A percentile compares a stretch with the other conserved stretches of the same genome.
These are phyloP conservation scores for Cajanus cajan DNA, from an alignment of 306 rosid species.

Conservation along the genomic window DNA sequence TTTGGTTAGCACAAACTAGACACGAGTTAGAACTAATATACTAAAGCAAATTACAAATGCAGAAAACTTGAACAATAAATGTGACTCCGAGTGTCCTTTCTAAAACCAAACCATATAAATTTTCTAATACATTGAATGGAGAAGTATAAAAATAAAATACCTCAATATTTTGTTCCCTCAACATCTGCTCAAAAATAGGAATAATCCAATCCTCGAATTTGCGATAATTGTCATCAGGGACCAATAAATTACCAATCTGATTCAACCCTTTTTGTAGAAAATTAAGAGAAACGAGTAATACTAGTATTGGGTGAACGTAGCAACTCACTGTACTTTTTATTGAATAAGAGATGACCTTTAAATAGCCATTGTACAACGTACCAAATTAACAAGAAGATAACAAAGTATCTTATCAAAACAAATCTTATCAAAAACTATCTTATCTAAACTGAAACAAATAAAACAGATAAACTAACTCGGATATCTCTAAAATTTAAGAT, in stretches of 20 bases:
- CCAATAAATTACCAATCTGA: slow-evolving; percentile 90
- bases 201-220: slow-evolving; percentile 96
- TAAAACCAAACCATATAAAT: not conserved
- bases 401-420: too few relatives aligned
- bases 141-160: slow-evolving; percentile 33
- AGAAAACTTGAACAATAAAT: not conserved
- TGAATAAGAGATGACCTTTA: too few relatives aligned
- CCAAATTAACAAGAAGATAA: too few relatives aligned
- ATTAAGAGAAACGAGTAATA: too few relatives aligned
- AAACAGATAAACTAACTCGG: too few relatives aligned
- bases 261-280: slow-evolving; percentile 94
- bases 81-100: not conserved
- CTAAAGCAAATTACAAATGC: not conserved
- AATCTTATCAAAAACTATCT: too few relatives aligned
- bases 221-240: slow-evolving; percentile 88
- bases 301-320: too few relatives aligned
- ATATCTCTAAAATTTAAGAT: too few relatives aligned
- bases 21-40: not conserved
- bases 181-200: slow-evolving; percentile 89
- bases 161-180: slow-evolving; percentile 73
- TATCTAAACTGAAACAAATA: too few relatives aligned
- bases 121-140: not conserved
- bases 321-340: too few relatives aligned
- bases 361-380: too few relatives aligned
- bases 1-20: not conserved